These are phyloP conservation scores for Phytophthora colocasiae DNA, from an alignment of 352 stramenopile genomes.

Conservation along the genomic window DNA sequence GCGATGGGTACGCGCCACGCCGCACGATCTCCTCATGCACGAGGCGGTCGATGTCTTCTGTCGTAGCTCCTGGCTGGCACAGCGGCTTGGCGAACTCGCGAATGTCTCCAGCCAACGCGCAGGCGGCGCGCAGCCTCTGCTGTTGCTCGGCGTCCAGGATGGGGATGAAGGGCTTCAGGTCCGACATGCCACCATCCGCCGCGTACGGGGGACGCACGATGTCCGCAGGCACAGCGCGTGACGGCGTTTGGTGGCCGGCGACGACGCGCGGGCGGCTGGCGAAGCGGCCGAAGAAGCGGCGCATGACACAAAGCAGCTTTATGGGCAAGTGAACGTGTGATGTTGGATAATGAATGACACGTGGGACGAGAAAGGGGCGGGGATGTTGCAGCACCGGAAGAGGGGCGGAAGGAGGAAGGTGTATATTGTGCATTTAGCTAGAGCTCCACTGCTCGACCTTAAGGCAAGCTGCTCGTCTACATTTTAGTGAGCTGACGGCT, in stretches of 20 bases:
- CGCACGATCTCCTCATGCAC: constrained; percentile 93
- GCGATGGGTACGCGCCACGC: constrained; percentile 87
- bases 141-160: constrained; percentile 78
- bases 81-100: constrained; percentile 78
- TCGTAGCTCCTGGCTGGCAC: constrained; percentile 87
- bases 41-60: constrained; percentile 94
- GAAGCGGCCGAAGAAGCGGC: constrained; percentile 45
- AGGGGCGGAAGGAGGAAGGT: neutral
- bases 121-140: constrained; percentile 69
- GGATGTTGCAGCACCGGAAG: constrained; percentile 7
- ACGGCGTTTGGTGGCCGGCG: constrained; percentile 57
- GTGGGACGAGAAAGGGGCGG: constrained; percentile 15
- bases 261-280: constrained; percentile 48
- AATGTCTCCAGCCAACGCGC: constrained; percentile 79
- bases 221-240: constrained; percentile 50
- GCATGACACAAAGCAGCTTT: constrained; percentile 14
- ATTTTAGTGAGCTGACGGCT: constrained; percentile 32
- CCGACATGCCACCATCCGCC: constrained; percentile 66
- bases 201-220: constrained; percentile 77
- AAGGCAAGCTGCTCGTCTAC: constrained; percentile 11
- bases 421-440: too few species aligned
- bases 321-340: neutral
- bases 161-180: constrained; percentile 76
- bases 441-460: too few species aligned
- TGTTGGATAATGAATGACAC: neutral